Evolutionary conservation across 2,329 filamentous ascomycete genomes (phyloP).

Genomic region (Gaeumannomyces sp.): DNA sequence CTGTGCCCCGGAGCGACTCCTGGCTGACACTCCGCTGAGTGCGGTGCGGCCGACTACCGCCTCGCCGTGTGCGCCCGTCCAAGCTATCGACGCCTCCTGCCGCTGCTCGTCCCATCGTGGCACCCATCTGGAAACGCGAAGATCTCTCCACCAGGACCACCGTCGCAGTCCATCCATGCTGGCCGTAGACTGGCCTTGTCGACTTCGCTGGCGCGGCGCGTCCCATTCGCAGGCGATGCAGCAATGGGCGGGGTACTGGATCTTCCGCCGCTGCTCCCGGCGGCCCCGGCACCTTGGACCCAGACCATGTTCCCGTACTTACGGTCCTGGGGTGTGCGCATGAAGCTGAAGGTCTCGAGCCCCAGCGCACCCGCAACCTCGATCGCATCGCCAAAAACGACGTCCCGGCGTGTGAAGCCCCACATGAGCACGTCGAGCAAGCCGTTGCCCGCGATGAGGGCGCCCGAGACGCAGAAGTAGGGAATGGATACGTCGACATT

Average conservation of each 20-base stretch:
- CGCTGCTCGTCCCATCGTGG: not conserved
- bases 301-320: conserved; percentile 26
- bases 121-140: not conserved
- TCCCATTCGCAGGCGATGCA: not conserved
- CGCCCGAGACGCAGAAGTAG: conserved; percentile 46
- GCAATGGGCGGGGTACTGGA: not conserved
- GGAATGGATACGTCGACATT: conserved; percentile 36
- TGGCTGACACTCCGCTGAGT: conserved; percentile 14
- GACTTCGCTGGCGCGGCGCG: not conserved
- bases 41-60: not conserved
- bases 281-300: conserved; percentile 20
- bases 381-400: conserved; percentile 22
- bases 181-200: not conserved
- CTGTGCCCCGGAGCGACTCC: conserved; percentile 13
- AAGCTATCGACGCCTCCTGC: not conserved
- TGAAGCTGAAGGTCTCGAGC: conserved; percentile 30
- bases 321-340: conserved; percentile 23
- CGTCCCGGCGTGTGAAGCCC: conserved; percentile 20
- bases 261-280: not conserved
- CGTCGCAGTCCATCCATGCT: not conserved
- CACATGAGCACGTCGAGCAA: conserved; percentile 28
- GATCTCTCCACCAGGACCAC: not conserved
- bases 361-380: conserved; percentile 24
- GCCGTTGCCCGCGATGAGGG: conserved; percentile 43
- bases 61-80: conserved; percentile 4